phyloP scores from a whole-genome alignment of 1,284 basidiomycete species.

The Tilletia walkeri region DNA sequence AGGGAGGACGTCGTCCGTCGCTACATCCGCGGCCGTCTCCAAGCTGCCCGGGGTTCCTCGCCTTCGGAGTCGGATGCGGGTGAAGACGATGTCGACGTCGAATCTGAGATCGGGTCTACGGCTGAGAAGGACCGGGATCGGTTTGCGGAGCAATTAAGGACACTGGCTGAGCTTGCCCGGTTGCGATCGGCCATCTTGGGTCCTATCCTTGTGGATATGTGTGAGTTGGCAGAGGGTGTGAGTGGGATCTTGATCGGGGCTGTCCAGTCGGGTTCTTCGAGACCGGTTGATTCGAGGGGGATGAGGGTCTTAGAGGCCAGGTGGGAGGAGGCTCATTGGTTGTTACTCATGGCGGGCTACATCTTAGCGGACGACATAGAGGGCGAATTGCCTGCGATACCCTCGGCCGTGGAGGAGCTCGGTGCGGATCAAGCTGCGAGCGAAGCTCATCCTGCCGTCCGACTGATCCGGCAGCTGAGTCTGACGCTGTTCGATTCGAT shows the following conservation, averaged over 20 bases:
- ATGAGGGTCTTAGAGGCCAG: conserved; percentile 27
- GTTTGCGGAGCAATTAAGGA: conserved; percentile 46
- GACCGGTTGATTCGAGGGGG: background rate
- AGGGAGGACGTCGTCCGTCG: conserved; percentile 39
- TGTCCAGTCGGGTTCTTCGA: background rate
- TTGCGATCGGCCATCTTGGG: conserved; percentile 24
- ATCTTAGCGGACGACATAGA: conserved; percentile 38
- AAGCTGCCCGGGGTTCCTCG: conserved; percentile 25
- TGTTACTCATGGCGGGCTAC: conserved; percentile 41
- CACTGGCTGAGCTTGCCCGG: conserved; percentile 40
- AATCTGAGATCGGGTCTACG: conserved; percentile 38
- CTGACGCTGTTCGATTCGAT: conserved; percentile 38
- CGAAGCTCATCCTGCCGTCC: conserved; percentile 23
- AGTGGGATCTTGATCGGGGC: background rate
- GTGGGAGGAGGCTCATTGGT: conserved; percentile 52
- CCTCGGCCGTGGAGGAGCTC: conserved; percentile 28
- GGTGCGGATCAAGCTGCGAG: conserved; percentile 25
- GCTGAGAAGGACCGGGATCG: conserved; percentile 38
- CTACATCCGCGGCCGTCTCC: conserved; percentile 40
- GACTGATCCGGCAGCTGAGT: conserved; percentile 35
- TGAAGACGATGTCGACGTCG: conserved; percentile 25
- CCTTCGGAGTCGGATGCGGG: background rate
- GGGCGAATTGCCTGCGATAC: conserved; percentile 40
- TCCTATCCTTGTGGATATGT: background rate
- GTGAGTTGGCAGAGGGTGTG: background rate